Evolutionary conservation across 139 green algal genomes (phyloP).

Genomic region (Dunaliella primolecta): DNA sequence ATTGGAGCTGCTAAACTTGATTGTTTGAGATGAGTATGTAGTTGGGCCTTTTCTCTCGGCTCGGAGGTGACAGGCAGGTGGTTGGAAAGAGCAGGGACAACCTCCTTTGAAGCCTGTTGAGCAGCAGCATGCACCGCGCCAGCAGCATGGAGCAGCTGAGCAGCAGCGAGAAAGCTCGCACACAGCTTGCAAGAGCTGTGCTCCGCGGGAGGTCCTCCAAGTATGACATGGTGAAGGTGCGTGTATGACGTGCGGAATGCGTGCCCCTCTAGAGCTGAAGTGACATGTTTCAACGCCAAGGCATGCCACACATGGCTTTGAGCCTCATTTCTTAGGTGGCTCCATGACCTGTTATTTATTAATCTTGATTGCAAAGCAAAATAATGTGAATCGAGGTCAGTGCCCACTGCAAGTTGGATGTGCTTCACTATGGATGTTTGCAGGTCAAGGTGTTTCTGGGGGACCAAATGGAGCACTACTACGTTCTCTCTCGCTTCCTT

Average conservation of each 20-base stretch:
- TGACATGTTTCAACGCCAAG: not conserved
- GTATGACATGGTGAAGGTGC: constrained; percentile 81
- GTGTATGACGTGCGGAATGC: too few relatives aligned
- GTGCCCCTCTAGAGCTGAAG: too few relatives aligned
- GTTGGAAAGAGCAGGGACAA: too few relatives aligned
- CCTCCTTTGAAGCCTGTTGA: too few relatives aligned
- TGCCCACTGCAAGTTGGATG: not conserved
- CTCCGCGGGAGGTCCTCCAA: constrained; percentile 49
- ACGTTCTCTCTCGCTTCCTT: constrained; percentile 90
- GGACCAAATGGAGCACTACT: constrained; percentile 76
- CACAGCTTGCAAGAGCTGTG: too few relatives aligned
- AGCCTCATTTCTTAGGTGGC: not conserved
- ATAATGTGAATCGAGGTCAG: not conserved
- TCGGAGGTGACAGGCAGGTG: too few relatives aligned
- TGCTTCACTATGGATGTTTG: not conserved
- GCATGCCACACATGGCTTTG: not conserved
- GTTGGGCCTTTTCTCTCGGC: too few relatives aligned
- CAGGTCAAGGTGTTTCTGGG: constrained; percentile 83
- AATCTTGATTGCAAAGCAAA: not conserved
- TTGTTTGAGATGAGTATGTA: too few relatives aligned
- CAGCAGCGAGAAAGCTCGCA: too few relatives aligned
- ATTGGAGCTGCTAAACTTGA: too few relatives aligned
- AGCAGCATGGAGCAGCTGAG: too few relatives aligned
- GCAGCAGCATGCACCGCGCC: too few relatives aligned
- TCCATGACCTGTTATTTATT: not conserved